Evolutionary conservation across 257 asterid species (phyloP).

Genomic region (Przewalskia tangutica): DNA sequence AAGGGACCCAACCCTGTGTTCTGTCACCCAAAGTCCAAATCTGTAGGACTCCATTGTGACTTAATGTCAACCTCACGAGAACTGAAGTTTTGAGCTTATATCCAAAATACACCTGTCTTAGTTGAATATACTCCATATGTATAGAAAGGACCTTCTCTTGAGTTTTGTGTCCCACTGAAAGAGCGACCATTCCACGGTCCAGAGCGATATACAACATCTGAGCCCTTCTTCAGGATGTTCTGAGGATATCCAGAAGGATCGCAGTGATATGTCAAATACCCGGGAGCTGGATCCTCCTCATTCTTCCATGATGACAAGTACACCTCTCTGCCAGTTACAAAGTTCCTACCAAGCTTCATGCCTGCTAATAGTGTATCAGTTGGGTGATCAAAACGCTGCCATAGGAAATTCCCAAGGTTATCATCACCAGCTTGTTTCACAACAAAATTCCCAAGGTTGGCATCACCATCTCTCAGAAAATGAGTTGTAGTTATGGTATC

Average conservation of each 20-base stretch:
- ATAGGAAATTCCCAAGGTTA: background rate
- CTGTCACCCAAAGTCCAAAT: slow-evolving; percentile 19
- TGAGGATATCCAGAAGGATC: slow-evolving; percentile 20
- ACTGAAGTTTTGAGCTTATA: slow-evolving; percentile 4
- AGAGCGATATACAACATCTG: background rate
- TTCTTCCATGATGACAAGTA: slow-evolving; percentile 27
- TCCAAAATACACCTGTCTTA: slow-evolving; percentile 8
- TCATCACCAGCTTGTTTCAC: slow-evolving; percentile 5
- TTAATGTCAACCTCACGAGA: slow-evolving; percentile 8
- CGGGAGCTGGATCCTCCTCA: slow-evolving; percentile 29
- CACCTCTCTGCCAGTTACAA: background rate
- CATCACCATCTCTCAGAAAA: slow-evolving; percentile 1
- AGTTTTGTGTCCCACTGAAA: slow-evolving; percentile 11
- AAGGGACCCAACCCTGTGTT: slow-evolving; percentile 17
- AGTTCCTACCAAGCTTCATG: slow-evolving; percentile 5
- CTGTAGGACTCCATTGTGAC: slow-evolving; percentile 10
- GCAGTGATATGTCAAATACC: slow-evolving; percentile 14
- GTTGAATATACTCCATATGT: slow-evolving; percentile 4
- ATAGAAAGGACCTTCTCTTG: slow-evolving; percentile 1
- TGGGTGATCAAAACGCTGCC: background rate
- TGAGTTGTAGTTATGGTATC: background rate
- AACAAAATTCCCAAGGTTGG: slow-evolving; percentile 24
- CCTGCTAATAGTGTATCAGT: slow-evolving; percentile 17
- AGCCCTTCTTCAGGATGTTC: background rate
- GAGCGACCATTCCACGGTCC: slow-evolving; percentile 25